Conservation (phyloP, 768 basidiomycete species). For the Termitomyces eurrhizus region DNA sequence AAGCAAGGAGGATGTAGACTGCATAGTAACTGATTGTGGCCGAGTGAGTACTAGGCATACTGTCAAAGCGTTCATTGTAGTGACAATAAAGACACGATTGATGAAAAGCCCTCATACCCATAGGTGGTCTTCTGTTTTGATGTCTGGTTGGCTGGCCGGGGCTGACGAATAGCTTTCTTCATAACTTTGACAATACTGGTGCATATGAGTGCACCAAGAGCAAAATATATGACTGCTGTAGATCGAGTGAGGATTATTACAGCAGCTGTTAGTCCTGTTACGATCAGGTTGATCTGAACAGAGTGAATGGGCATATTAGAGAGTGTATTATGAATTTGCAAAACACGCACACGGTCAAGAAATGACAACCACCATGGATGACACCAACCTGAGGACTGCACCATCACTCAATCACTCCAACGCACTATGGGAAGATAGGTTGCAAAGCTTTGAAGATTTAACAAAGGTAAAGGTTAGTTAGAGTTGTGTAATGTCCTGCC, state of each 20-base stretch:
- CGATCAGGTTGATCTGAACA: conserved; percentile 52
- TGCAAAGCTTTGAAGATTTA: too few relatives aligned
- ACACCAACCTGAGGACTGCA: conserved; percentile 6
- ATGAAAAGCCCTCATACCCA: conserved; percentile 45
- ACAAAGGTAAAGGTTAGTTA: too few relatives aligned
- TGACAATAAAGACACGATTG: not conserved
- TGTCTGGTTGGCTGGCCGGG: conserved; percentile 44
- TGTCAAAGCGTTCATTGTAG: conserved; percentile 20
- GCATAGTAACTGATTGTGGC: conserved; percentile 64
- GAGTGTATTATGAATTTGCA: not conserved
- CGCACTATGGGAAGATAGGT: too few relatives aligned
- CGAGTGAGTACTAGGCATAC: conserved; percentile 85
- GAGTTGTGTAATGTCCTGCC: too few relatives aligned
- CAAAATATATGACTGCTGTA: conserved; percentile 57
- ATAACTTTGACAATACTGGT: conserved; percentile 54
- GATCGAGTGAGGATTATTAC: conserved; percentile 60
- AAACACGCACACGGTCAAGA: conserved; percentile 34
- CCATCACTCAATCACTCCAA: not conserved
- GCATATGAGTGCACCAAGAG: conserved; percentile 53
- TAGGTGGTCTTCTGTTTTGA: conserved; percentile 52
- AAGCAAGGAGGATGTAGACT: conserved; percentile 55
- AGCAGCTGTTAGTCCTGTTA: conserved; percentile 46
- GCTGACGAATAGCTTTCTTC: conserved; percentile 61
- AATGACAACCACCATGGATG: conserved; percentile 28
- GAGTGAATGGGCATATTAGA: not conserved